phyloP scores from a whole-genome alignment of 1,284 basidiomycete genomes.

The Laetiporus sulphureus region DNA sequence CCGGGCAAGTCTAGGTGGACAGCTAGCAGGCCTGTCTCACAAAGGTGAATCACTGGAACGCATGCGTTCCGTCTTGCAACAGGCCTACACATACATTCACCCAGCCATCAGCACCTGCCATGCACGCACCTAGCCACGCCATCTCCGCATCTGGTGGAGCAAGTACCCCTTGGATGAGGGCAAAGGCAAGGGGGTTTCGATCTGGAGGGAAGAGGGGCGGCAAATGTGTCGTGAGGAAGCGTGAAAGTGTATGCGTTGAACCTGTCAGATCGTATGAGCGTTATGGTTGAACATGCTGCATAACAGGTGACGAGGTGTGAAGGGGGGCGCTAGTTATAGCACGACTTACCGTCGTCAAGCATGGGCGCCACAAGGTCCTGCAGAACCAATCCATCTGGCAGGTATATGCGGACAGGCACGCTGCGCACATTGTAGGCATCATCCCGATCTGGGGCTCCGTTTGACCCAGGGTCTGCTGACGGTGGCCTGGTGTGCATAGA shows the following conservation, averaged over 20 bases:
- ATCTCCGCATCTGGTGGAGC: constrained; percentile 85
- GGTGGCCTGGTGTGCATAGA: constrained; percentile 60
- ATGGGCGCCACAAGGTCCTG: constrained; percentile 84
- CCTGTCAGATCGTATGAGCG: constrained; percentile 32
- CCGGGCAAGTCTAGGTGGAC: no score
- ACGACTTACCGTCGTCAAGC: constrained; percentile 52
- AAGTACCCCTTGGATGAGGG: constrained; percentile 84
- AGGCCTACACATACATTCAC: constrained; percentile 76
- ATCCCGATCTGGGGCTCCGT: constrained; percentile 50
- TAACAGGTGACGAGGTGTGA: no score
- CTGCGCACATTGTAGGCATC: constrained; percentile 81
- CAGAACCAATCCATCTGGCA: constrained; percentile 87
- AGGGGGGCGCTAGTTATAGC: no score
- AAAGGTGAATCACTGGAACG: no score
- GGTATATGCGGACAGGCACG: constrained; percentile 84
- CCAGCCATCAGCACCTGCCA: constrained; percentile 94
- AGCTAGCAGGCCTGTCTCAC: no score
- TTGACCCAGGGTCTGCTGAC: constrained; percentile 51
- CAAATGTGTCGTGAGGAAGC: constrained; percentile 55
- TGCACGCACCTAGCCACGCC: constrained; percentile 87
- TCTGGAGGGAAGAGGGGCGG: constrained; percentile 57
- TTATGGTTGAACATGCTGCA: neutral
- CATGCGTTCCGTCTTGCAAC: constrained; percentile 19
- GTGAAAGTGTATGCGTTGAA: constrained; percentile 48
- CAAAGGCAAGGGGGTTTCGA: constrained; percentile 43